Evolutionary conservation across 106 monocot genomes (phyloP), one percentile per base, ranked within the genome.

Genomic region (Dioscorea dumetorum): DNA sequence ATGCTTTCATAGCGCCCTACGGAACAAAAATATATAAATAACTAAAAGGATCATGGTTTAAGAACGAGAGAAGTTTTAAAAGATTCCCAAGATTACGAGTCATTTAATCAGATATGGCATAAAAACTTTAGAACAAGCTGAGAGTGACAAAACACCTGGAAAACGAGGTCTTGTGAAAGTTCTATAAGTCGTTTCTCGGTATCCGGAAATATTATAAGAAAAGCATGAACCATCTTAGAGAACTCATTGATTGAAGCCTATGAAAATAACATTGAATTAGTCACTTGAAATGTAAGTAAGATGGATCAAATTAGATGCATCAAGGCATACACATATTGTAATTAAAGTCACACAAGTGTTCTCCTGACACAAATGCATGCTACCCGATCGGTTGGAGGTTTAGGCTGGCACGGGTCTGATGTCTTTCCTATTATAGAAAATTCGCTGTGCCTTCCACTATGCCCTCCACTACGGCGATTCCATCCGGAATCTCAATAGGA

Each of bases 131-230:
- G 22, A 23, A 21, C 22, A 21, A 66, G 28, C 28, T 28, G 28
- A 23, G 33, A 48, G 17, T 23, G 13, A 24, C 4, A 41, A 68
- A 48, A 33, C 59, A 92, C 97, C 80, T 92, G 41, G 78, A 68
- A 83, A 97, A 92, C 70, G n/a, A 91, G 82, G 57, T 82, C 82
- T 24, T 89, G 88, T 67, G 84, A 64, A 78, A 97, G 80, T 77
- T 87, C 82, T 67, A 89, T 84, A 53, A 97, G 91, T 24, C 78
- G 83, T 48, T 32, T 74, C 71, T 97, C 97, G 52, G 89, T 92
- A 82, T 97, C 91, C 51, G 97, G 97, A 69, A 97, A 97, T 77
- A 97, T 97, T 74, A 91, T 92, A 49, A 84, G 88, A 84, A 92
- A 92, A 32, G 91, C 91, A 76, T 78, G 86, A 31, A 83, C 76